A percentile compares a stretch with the other conserved stretches of the same genome.
Evolutionary conservation across 208 protist species (phyloP).

Genomic region (Leptomonas pyrrhocoris): DNA sequence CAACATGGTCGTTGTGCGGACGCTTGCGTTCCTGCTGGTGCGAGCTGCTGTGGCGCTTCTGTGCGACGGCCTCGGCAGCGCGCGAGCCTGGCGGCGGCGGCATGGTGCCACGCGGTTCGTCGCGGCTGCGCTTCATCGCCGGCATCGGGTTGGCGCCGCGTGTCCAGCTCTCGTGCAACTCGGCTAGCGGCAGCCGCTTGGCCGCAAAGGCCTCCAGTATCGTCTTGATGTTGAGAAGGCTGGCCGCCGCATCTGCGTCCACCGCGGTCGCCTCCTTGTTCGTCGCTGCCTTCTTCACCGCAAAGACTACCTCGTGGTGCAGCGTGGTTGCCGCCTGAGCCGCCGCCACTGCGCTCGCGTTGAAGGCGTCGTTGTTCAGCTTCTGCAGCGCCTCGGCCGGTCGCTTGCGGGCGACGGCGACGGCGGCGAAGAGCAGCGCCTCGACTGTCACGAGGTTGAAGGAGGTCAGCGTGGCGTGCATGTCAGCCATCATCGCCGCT

Average conservation of each 20-base stretch:
- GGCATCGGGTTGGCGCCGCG: slow-evolving; percentile 53
- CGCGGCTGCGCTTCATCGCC: slow-evolving; percentile 44
- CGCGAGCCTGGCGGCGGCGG: slow-evolving; percentile 33
- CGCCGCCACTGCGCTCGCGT: slow-evolving; percentile 37
- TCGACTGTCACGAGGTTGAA: slow-evolving; percentile 73
- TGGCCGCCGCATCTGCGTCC: slow-evolving; percentile 59
- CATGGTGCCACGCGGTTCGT: slow-evolving; percentile 18
- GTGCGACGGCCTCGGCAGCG: slow-evolving; percentile 16
- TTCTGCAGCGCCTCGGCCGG: slow-evolving; percentile 60
- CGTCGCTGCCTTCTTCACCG: slow-evolving; percentile 40
- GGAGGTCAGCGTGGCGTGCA: slow-evolving; percentile 35
- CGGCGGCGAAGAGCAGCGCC: slow-evolving; percentile 70
- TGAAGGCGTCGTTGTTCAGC: slow-evolving; percentile 70
- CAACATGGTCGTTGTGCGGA: slow-evolving; percentile 12
- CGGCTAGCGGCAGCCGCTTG: slow-evolving; percentile 70
- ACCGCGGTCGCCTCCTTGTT: slow-evolving; percentile 30
- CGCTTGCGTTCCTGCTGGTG: slow-evolving; percentile 24
- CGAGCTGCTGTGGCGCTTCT: slow-evolving; percentile 24
- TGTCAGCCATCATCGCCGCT: slow-evolving; percentile 23
- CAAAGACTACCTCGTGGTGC: slow-evolving; percentile 44
- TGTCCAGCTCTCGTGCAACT: slow-evolving; percentile 74
- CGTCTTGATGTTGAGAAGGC: slow-evolving; percentile 64
- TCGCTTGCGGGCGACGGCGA: slow-evolving; percentile 57
- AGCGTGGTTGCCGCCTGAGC: slow-evolving; percentile 24
- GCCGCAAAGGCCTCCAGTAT: slow-evolving; percentile 58